Evolutionary conservation across 768 basidiomycete genomes (phyloP), one percentile per base, ranked within the genome.

Genomic region (Phlebiopsis flavidoalba): DNA sequence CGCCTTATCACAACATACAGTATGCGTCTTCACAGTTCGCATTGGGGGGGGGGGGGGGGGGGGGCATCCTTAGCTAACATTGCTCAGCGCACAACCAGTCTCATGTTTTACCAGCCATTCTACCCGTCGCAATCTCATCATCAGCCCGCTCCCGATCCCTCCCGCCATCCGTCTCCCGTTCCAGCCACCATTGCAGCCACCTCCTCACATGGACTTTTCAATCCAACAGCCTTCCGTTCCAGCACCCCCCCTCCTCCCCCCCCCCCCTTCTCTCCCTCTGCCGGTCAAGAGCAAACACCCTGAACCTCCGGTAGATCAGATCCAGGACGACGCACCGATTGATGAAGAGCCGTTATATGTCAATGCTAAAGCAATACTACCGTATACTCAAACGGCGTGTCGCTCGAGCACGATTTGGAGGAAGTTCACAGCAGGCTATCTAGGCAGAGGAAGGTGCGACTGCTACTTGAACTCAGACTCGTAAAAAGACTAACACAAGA

Each of bases 291-390:
- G 24, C 65, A 62, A n/a, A 10, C 63, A 63, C 11, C 62, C 61
- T 1, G 68, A 71, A 11, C 64, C 61, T 11, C 64, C 70, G 46
- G 62, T 69, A 70, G 74, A 72, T 35, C 67, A 71, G 63, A 64
- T 67, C 60, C 69, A 74, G 56, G 72, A 78, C 19, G 80, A 79
- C 62, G 40, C 66, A 4, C 74, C 74, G 60, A 80, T 92, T 67
- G 95, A 98, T 75, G 95, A 98, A 64, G 96, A 99, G 73, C 96
- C 97, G 26, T 87, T 99, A 66, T 98, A 98, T 76, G 97, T 99
- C 61, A 99, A 99, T 68, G 96, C 97, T 61, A 99, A n/a, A 99
- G 72, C 97, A 99, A 76, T 99, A 98, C 73, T 94, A 95, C 68
- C 91, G 97, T 71, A 98, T 99, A 69, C 84, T 99, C 74, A 98